Conservation (phyloP, 768 basidiomycete genomes). For the Tephrocybe sp. region DNA sequence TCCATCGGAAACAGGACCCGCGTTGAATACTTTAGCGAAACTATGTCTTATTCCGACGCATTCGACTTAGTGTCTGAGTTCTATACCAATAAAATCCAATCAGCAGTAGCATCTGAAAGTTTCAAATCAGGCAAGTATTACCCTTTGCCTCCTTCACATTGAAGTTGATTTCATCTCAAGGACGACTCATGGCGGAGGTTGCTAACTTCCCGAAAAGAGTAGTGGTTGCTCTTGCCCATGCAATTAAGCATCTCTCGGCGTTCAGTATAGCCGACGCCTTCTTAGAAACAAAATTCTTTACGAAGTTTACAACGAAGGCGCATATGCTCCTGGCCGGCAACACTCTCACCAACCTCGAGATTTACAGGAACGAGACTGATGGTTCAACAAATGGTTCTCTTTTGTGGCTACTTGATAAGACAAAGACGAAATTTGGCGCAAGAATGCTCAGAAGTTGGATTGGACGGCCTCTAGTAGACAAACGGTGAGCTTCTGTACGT, state of each 20-base stretch:
- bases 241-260: slow-evolving; percentile 62
- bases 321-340: slow-evolving; percentile 91
- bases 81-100: slow-evolving; percentile 52
- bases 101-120: slow-evolving; percentile 36
- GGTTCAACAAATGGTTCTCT: slow-evolving; percentile 71
- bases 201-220: slow-evolving; percentile 69
- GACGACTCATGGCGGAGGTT: slow-evolving; percentile 57
- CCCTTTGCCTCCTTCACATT: not conserved
- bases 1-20: slow-evolving; percentile 46
- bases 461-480: slow-evolving; percentile 77
- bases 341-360: slow-evolving; percentile 85
- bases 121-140: slow-evolving; percentile 40
- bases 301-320: slow-evolving; percentile 66
- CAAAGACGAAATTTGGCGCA: slow-evolving; percentile 86
- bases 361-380: slow-evolving; percentile 91
- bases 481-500: slow-evolving; percentile 38
- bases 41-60: slow-evolving; percentile 63
- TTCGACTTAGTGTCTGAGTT: slow-evolving; percentile 65
- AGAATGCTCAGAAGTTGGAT: slow-evolving; percentile 84
- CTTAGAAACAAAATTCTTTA: slow-evolving; percentile 74
- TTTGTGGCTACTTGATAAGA: slow-evolving; percentile 83
- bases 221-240: slow-evolving; percentile 69
- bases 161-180: slow-evolving; percentile 29
- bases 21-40: slow-evolving; percentile 55
- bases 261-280: slow-evolving; percentile 83